Evolutionary conservation across 2,329 filamentous ascomycete species (phyloP).

Genomic region (Orbilia quercus): DNA sequence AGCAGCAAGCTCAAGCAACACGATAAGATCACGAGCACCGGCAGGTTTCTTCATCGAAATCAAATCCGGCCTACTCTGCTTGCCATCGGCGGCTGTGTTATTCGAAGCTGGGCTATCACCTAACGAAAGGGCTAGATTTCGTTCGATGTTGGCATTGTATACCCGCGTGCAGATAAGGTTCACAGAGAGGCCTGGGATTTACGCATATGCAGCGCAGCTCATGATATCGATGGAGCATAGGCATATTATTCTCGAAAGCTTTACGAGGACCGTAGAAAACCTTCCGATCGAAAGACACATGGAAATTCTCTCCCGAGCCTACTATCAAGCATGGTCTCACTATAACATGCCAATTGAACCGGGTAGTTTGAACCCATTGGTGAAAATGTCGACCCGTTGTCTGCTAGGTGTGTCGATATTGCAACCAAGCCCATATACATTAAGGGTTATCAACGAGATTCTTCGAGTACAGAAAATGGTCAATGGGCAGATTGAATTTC

Average conservation of each 20-base stretch:
- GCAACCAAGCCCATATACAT: background rate
- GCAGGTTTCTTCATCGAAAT: too few relatives aligned
- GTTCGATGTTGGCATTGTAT: too few relatives aligned
- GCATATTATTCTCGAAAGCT: constrained; percentile 1
- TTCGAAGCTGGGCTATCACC: background rate
- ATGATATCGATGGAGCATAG: background rate
- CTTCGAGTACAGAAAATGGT: background rate
- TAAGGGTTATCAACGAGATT: background rate
- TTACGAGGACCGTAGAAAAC: background rate
- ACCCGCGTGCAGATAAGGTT: too few relatives aligned
- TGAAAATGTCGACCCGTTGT: background rate
- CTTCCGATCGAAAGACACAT: background rate
- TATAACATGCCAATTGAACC: background rate
- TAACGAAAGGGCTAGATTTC: too few relatives aligned
- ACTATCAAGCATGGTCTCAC: constrained; percentile 6
- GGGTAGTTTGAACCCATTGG: background rate
- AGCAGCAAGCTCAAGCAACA: too few relatives aligned
- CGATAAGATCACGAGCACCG: too few relatives aligned
- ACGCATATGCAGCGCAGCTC: background rate
- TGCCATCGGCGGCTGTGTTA: too few relatives aligned
- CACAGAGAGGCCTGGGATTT: constrained; percentile 1
- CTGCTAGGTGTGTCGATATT: constrained; percentile 13
- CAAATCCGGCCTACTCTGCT: too few relatives aligned
- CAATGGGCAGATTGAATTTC: background rate
- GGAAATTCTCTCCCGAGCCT: background rate